phyloP scores from a whole-genome alignment of 768 basidiomycete species.

The Sarcodon aspratus region DNA sequence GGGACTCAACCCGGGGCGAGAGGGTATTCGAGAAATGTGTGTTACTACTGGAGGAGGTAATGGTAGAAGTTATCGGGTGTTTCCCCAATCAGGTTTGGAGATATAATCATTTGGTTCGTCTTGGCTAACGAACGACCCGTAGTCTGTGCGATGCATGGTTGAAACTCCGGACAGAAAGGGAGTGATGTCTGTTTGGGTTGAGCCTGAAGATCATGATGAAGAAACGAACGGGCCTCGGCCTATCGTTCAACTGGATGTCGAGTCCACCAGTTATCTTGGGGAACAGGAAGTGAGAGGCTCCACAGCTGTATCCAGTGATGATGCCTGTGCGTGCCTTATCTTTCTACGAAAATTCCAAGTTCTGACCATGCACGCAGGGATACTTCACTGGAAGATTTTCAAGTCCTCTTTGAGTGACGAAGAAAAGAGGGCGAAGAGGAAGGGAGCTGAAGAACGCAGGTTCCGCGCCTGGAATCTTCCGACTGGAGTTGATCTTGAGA shows the following conservation, averaged over 20 bases:
- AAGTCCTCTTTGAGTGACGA: slow-evolving; percentile 20
- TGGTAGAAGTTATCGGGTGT: slow-evolving; percentile 40
- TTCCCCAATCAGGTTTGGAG: slow-evolving; percentile 56
- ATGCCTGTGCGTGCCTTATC: slow-evolving; percentile 17
- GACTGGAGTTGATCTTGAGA: slow-evolving; percentile 26
- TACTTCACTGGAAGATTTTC: slow-evolving; percentile 43
- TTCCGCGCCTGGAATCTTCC: slow-evolving; percentile 38
- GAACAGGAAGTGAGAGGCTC: slow-evolving; percentile 21
- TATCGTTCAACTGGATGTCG: slow-evolving; percentile 49
- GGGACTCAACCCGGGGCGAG: slow-evolving; percentile 47
- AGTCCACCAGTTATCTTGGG: slow-evolving; percentile 32
- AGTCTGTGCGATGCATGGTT: slow-evolving; percentile 29
- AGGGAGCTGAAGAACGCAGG: slow-evolving; percentile 27
- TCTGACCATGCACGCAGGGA: slow-evolving; percentile 33
- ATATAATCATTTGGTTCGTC: not conserved
- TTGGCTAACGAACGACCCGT: slow-evolving; percentile 33
- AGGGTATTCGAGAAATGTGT: slow-evolving; percentile 71
- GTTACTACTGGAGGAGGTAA: slow-evolving; percentile 52
- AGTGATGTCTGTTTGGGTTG: slow-evolving; percentile 53
- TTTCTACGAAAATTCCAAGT: not conserved
- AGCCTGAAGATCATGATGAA: slow-evolving; percentile 40
- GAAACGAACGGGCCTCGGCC: slow-evolving; percentile 26
- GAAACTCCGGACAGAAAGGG: slow-evolving; percentile 36
- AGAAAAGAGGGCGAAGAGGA: slow-evolving; percentile 25
- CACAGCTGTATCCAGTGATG: slow-evolving; percentile 20